Base-by-base conservation (phyloP, 2,329 filamentous ascomycete species). In the Lasiodiplodia sp. region DNA sequence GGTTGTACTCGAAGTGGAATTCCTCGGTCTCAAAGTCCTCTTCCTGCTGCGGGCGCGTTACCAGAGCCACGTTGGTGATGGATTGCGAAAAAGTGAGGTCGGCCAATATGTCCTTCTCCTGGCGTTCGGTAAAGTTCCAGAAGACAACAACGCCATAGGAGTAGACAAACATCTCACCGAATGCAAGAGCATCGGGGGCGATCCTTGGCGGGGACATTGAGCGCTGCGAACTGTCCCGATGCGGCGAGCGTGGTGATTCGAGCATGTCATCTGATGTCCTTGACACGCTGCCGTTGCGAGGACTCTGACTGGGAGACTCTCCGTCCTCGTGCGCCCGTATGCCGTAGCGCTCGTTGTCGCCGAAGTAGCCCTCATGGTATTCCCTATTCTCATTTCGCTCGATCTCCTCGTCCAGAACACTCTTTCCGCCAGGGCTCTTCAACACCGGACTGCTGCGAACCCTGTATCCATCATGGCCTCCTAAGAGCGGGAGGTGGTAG, bases 71-170 rank as follows among this genome's bases (percentile, higher is more conserved):
- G 60, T 87, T 85, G 21, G 86, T 87, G 69, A 91, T 88, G 66
- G 87, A 89, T 72, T 90, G 88, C 12, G 92, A 92, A 81, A 99
- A 98, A 0, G 94, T 96, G 66, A 99, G 84, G 79, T 99, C 96
- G 49, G 96, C 96, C 25, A 99, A 87, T 57, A 98, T 93, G 75
- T 97, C 94, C 80, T 97, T 97, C 79, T 99, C 96, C 78, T 99
- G 96, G 72, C 91, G 88, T 79, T 97, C 94, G 12, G 93, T 95
- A 74, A 99, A 97, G 79, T 99, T 99, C 96, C 96, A 99, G 78
- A 99, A 97, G 5, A 99, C 96, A 0, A 96, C 95, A 0, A 99
- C 95, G 23, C 96, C 96, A 76, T 99, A 99, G 18, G 92, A 95
- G 79, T 96, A 98, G 74, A 99, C 91, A 77, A 97, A 98, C 88